A percentile compares a stretch with the other conserved stretches of the same genome.
phyloP scores from a whole-genome alignment of 2,329 filamentous ascomycete genomes.

The Biscogniauxia sp. region DNA sequence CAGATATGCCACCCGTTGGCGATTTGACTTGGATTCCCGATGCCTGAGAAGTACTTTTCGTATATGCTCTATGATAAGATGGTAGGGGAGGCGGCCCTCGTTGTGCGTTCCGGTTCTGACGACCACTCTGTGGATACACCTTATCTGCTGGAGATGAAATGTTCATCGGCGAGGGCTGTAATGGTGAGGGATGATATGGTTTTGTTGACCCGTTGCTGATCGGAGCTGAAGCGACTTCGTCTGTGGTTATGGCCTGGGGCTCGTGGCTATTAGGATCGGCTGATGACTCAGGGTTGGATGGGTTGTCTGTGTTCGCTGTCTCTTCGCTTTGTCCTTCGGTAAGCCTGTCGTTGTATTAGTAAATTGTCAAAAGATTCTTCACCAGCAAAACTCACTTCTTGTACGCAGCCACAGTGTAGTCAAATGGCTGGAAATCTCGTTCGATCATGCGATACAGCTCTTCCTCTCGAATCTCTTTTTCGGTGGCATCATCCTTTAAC shows the following conservation, averaged over 20 bases:
- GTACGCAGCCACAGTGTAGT: conserved; percentile 83
- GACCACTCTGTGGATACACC: conserved; percentile 11
- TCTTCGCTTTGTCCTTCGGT: conserved; percentile 32
- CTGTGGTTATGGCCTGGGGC: conserved; percentile 51
- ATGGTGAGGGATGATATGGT: neutral
- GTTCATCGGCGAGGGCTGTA: neutral
- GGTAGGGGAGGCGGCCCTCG: conserved; percentile 31
- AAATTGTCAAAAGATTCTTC: neutral
- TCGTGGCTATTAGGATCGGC: conserved; percentile 22
- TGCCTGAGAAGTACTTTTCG: conserved; percentile 46
- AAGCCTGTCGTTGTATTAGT: conserved; percentile 32
- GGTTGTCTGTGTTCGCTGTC: conserved; percentile 8
- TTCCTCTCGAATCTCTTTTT: conserved; percentile 91
- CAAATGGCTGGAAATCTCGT: conserved; percentile 88
- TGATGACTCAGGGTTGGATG: conserved; percentile 9
- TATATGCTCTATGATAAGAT: conserved; percentile 48
- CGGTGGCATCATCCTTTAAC: conserved; percentile 89
- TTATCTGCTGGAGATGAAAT: conserved; percentile 8
- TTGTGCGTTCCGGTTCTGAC: conserved; percentile 5
- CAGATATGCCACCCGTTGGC: conserved; percentile 81
- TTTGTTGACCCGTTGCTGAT: conserved; percentile 25
- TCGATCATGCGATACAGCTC: conserved; percentile 95
- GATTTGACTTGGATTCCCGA: conserved; percentile 69
- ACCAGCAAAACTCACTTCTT: conserved; percentile 55
- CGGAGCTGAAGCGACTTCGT: conserved; percentile 45